Base-by-base conservation (phyloP, 1,284 basidiomycete species). In the Austroboletus niveus region DNA sequence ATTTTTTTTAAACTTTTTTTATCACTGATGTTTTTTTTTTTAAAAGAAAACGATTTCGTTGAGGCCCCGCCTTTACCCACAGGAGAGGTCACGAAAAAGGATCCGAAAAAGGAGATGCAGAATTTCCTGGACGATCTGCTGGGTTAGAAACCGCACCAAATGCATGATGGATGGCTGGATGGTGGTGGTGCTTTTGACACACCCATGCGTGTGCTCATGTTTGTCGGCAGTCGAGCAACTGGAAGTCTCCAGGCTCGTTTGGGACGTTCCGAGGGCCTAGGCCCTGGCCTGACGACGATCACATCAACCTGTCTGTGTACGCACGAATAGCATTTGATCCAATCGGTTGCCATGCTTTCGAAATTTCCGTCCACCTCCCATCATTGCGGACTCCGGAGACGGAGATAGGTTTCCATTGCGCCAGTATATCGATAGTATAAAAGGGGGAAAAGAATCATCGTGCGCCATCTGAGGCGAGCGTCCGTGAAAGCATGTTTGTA, bases 41-140 rank as follows among this genome's bases (percentile, higher is more conserved):
- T 2, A 7, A 42, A 48, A 61, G 58, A 68, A 58, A 71, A 68
- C 47, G 58, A 59, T 47, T 68, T 73, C 46, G 62, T 76, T 24
- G 77, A 81, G 47, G 82, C 84, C 0, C 85, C 85, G 1, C 79
- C 79, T 6, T 71, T 87, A 7, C 84, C 63, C 60, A 47, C 60
- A 56, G 40, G 73, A 58, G 60, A 53, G 3, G 53, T 58, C 17
- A 62, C 66, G 14, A 81, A 78, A 17, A 82, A 81, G 63, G 69
- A 72, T 36, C 71, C 77, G 17, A 83, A 81, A 60, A 71, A 71
- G 35, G 75, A 82, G 42, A 85, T 89, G 85, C 79, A 89, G 67
- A 82, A 82, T 41, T 89, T 87, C 59, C 67, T 89, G 34, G 87
- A 89, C 54, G 86, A 88, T 48, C 62, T 90, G 4, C 64, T 89